Conservation (phyloP, 2,329 filamentous ascomycete genomes). For the Xylaria sp. region DNA sequence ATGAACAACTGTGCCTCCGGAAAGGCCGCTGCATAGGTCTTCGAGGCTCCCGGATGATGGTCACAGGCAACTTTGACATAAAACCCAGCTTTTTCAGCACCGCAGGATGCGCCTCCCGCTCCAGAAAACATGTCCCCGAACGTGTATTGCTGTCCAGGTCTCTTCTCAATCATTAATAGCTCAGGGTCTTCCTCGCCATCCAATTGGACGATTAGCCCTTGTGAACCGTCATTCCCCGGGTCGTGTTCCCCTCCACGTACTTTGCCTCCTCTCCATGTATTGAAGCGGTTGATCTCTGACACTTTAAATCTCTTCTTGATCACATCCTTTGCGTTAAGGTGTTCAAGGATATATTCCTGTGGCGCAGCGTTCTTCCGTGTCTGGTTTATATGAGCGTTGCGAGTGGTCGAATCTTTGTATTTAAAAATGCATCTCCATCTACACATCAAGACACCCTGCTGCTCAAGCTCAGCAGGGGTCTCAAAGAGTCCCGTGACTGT, state of each 20-base stretch:
- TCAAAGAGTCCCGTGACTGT: conserved; percentile 34
- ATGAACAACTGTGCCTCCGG: conserved; percentile 59
- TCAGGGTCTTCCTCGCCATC: conserved; percentile 36
- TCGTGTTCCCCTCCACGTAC: conserved; percentile 43
- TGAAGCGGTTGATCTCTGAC: conserved; percentile 41
- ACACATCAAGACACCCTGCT: conserved; percentile 49
- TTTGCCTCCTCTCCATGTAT: conserved; percentile 45
- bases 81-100: conserved; percentile 63
- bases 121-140: conserved; percentile 72
- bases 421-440: conserved; percentile 50
- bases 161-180: conserved; percentile 35
- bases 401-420: conserved; percentile 44
- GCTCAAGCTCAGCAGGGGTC: conserved; percentile 44
- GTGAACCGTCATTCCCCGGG: conserved; percentile 26
- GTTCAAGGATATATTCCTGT: conserved; percentile 43
- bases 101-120: conserved; percentile 68
- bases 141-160: conserved; percentile 57
- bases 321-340: conserved; percentile 45
- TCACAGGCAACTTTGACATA: conserved; percentile 72
- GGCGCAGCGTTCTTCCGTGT: conserved; percentile 40
- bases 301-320: conserved; percentile 46
- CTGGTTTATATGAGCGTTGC: conserved; percentile 22
- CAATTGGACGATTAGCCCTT: conserved; percentile 32
- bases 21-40: conserved; percentile 70
- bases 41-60: conserved; percentile 63